Evolutionary conservation across 1,284 basidiomycete species (phyloP).

Genomic region (Abortiporus biennis): DNA sequence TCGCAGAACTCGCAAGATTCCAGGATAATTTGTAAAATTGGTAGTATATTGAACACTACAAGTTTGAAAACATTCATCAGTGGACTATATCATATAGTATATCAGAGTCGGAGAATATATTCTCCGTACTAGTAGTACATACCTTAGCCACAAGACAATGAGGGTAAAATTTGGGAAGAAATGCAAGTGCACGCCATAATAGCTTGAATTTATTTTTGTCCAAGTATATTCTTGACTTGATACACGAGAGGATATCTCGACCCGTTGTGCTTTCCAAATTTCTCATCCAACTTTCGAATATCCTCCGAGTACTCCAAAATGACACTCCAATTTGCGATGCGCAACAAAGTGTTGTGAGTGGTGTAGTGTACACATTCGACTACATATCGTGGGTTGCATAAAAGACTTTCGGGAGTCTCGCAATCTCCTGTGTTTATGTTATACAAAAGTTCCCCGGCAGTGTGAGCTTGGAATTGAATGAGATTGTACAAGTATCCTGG

Average conservation of each 20-base stretch:
- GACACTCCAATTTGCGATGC: neutral
- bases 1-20: no score
- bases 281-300: neutral
- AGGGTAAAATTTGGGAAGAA: neutral
- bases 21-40: no score
- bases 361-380: neutral
- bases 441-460: neutral
- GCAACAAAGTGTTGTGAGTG: neutral
- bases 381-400: neutral
- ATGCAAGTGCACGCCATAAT: neutral
- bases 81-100: no score
- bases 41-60: no score
- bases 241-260: neutral
- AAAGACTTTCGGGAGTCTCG: neutral
- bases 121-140: no score
- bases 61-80: no score
- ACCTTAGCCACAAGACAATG: neutral
- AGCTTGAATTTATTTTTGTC: neutral
- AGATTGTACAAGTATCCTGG: neutral
- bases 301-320: neutral
- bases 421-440: neutral
- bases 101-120: no score
- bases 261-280: neutral
- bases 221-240: neutral
- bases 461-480: neutral